phyloP scores from a whole-genome alignment of 345 rosid genomes.

The Psidium friedrichsthalianum region DNA sequence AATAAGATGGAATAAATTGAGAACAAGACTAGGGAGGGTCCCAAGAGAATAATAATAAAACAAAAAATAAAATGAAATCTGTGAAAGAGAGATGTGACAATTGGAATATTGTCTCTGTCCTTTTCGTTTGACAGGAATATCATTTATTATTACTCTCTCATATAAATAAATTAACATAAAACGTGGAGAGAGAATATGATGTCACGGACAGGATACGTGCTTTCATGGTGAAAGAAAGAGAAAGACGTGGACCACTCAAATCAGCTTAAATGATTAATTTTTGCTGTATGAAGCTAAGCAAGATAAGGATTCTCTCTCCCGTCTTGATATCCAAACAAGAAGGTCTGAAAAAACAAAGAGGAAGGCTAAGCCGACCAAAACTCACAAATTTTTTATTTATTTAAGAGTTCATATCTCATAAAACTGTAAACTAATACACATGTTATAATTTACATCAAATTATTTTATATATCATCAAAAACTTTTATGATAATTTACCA shows the following conservation, averaged over 20 bases:
- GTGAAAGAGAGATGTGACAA: neutral
- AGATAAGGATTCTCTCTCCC: constrained; percentile 6
- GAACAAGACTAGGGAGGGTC: neutral
- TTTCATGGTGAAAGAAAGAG: neutral
- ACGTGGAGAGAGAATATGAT: neutral
- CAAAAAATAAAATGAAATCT: neutral
- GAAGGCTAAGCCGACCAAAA: neutral
- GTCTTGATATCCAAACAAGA: neutral
- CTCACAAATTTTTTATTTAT: neutral
- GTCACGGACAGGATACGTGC: neutral
- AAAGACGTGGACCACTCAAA: neutral
- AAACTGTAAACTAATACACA: no score
- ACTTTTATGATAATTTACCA: no score
- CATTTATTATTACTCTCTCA: neutral
- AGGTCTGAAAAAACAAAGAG: neutral
- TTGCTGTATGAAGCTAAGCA: neutral
- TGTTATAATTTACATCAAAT: no score
- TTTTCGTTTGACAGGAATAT: neutral
- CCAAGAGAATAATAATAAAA: neutral
- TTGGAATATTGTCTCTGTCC: neutral
- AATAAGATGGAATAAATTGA: neutral
- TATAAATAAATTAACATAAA: neutral
- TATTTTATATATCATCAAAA: no score
- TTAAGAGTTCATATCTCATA: neutral
- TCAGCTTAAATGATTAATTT: neutral